phyloP scores from a whole-genome alignment of 495 filamentous ascomycete species.

The Daldinia bambusicola region DNA sequence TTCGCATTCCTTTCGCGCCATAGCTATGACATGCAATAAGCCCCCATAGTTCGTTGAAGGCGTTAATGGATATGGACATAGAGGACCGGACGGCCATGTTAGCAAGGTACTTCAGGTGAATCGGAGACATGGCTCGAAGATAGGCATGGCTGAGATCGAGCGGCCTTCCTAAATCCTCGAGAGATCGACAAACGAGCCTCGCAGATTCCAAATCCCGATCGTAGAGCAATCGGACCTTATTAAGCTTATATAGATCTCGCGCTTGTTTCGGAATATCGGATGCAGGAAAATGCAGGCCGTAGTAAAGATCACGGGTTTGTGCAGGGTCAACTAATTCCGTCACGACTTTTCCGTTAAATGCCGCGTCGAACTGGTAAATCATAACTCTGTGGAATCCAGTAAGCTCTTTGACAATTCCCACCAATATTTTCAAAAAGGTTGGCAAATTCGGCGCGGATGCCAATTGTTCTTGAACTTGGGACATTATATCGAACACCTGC shows the following conservation, averaged over 20 bases:
- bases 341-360: slow-evolving; percentile 86
- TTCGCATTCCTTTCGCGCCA: slow-evolving; percentile 80
- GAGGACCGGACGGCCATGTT: slow-evolving; percentile 92
- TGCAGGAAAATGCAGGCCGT: slow-evolving; percentile 90
- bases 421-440: slow-evolving; percentile 74
- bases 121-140: slow-evolving; percentile 89
- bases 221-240: slow-evolving; percentile 81
- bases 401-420: slow-evolving; percentile 85
- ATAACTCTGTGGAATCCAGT: slow-evolving; percentile 94
- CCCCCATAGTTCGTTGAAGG: slow-evolving; percentile 87
- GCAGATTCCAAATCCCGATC: slow-evolving; percentile 80
- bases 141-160: slow-evolving; percentile 88
- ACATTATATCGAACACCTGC: slow-evolving; percentile 94
- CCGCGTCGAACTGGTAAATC: slow-evolving; percentile 90
- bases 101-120: slow-evolving; percentile 87
- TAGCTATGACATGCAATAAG: slow-evolving; percentile 90
- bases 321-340: slow-evolving; percentile 85
- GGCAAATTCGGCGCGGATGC: slow-evolving; percentile 74
- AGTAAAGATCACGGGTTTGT: slow-evolving; percentile 86
- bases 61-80: slow-evolving; percentile 94
- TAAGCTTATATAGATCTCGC: slow-evolving; percentile 82
- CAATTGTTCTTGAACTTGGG: slow-evolving; percentile 83
- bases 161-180: slow-evolving; percentile 79
- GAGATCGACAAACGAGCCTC: slow-evolving; percentile 81
- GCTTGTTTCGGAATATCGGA: slow-evolving; percentile 91